Evolutionary conservation across 306 rosid genomes (phyloP), one percentile per base, ranked within the genome.

Genomic region (Pueraria montana): DNA sequence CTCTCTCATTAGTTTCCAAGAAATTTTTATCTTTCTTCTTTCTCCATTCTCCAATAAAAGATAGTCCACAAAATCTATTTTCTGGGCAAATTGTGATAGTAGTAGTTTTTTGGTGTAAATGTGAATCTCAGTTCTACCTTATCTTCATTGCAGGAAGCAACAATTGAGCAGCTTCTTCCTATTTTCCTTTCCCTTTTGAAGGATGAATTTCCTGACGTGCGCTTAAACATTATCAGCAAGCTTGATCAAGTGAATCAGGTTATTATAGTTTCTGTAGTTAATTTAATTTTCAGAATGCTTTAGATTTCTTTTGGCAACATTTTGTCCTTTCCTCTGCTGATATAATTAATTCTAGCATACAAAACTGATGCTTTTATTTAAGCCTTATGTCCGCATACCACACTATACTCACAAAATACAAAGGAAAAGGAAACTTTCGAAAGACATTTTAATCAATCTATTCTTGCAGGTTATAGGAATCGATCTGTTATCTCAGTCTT

Each of bases 201-300:
- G 91, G 99, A 96, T 84, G 99, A 96, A 86, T 96, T 96, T 87
- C 99, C 99, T 26, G 99, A 96, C 85, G 99, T 96, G 59, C 98
- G 99, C 71, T 90, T 96, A 48, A 96, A 92, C 86, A 96, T 96
- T 78, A 96, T 96, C 87, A 96, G 99, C 97, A 96, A 96, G 86
- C 98, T 96, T 62, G 99, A 96, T 90, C 98, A 96, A 96, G 99
- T 96, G 82, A 96, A 96, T 85, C 97, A 96, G 99, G 99, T 93
- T 77, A 84, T 82, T 59, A 1, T 66, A 72, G 42, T 53, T 65
- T 82, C 45, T 69, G 72, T 26, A 43, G 81, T 78, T 68, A 11
- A 58, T 68, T 80, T 77, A 24, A 21, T 73, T 84, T 77, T 49
- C 27, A 3, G 46, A 45, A 30, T 67, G 30, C 62, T 61, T 9